Conservation (phyloP, 495 filamentous ascomycete species). For the Penicillium coprophilum region DNA sequence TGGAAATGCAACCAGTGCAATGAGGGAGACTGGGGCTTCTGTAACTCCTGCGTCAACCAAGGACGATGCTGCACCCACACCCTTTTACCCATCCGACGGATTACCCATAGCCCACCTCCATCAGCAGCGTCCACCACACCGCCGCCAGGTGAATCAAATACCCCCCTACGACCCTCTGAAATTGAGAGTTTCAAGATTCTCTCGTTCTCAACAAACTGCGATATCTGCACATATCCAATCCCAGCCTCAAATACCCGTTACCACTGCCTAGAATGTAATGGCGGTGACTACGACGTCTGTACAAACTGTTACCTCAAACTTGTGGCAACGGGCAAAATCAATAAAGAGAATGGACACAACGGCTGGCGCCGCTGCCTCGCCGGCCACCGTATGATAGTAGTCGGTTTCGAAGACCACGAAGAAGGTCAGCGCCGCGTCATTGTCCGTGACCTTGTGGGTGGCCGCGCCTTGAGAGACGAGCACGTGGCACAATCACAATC, state of each 20-base stretch:
- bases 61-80: conserved; percentile 75
- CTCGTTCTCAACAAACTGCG: conserved; percentile 68
- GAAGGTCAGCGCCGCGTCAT: conserved; percentile 58
- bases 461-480: conserved; percentile 59
- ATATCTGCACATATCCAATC: conserved; percentile 71
- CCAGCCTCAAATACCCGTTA: conserved; percentile 64
- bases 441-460: conserved; percentile 70
- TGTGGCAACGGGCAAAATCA: conserved; percentile 59
- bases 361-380: conserved; percentile 79
- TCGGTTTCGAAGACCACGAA: conserved; percentile 64
- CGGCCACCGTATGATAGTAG: conserved; percentile 83
- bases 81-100: conserved; percentile 63
- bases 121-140: conserved; percentile 16
- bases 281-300: conserved; percentile 85
- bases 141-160: conserved; percentile 25
- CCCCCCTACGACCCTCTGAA: conserved; percentile 30
- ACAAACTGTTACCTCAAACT: conserved; percentile 69
- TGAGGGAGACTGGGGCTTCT: conserved; percentile 90
- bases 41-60: conserved; percentile 75
- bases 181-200: conserved; percentile 55
- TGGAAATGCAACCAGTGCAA: conserved; percentile 86
- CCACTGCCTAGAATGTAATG: conserved; percentile 69
- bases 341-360: conserved; percentile 66
- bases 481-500: conserved; percentile 24
- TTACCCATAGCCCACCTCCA: conserved; percentile 26